Evolutionary conservation across 208 protist species (phyloP), one percentile per base, ranked within the genome.

Genomic region (Trypanosoma platydactyli): DNA sequence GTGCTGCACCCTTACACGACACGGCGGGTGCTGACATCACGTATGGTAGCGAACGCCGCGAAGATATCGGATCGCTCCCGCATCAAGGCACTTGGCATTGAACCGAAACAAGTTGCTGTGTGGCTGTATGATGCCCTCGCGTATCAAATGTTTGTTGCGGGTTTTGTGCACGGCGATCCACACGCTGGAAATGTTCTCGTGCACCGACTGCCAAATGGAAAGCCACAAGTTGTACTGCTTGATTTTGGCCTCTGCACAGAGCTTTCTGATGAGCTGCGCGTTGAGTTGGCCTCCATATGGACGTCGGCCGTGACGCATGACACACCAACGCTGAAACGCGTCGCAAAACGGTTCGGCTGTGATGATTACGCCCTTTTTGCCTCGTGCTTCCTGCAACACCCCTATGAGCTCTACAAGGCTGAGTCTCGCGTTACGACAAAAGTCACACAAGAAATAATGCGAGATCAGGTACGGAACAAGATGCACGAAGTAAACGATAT

Each of bases 191-290:
- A 98, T 72, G 71, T 98, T 45, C 76, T 98, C n/a, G 89, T 98
- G 44, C 86, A 86, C 27, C 56, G 63, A 51, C 63, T 80, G 22
- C 73, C 78, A 7, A 82, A 83, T 48, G 80, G 81, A 40, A 48
- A 70, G 56, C 64, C 83, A 45, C 89, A 95, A 61, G 89, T 95
- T 52, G 86, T 96, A 38, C 63, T 99, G 18, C 81, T 99, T 0
- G 97, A 99, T 73, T 97, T 98, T 79, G 97, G 97, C 2, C 85
- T 99, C 5, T 99, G 98, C 64, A 88, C 84, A 9, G 76, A 97
- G 50, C 72, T 98, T 18, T 62, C 64, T 40, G 73, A 93, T 11
- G 57, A 65, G 40, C 46, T 84, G 48, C 73, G 83, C 3, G 67
- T 70, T 20, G 81, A 92, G 38, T 64, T 93, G 7, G 82, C 81